These are phyloP conservation scores for Botrytis fabae DNA, from an alignment of 2,329 filamentous ascomycete species.

Conservation along the genomic window DNA sequence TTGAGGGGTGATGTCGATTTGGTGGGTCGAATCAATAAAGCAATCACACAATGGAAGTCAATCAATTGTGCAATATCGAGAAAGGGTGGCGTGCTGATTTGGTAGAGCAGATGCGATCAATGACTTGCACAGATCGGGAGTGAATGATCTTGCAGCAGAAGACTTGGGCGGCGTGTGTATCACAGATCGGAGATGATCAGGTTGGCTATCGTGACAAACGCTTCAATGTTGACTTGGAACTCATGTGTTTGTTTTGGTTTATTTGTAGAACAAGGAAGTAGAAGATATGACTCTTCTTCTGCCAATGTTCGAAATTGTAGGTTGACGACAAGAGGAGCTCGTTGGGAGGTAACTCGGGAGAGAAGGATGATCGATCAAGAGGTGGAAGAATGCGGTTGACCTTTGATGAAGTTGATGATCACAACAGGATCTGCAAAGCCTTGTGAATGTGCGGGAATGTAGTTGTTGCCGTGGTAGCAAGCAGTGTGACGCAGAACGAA, in stretches of 20 bases:
- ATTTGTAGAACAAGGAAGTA: slow-evolving; percentile 46
- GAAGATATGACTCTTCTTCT: slow-evolving; percentile 52
- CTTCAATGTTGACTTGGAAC: slow-evolving; percentile 44
- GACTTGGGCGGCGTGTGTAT: slow-evolving; percentile 21
- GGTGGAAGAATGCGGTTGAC: slow-evolving; percentile 11
- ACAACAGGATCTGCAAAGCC: slow-evolving; percentile 25
- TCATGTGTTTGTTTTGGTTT: slow-evolving; percentile 45
- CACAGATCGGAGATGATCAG: slow-evolving; percentile 33
- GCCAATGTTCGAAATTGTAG: slow-evolving; percentile 28
- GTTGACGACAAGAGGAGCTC: slow-evolving; percentile 7
- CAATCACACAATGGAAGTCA: slow-evolving; percentile 28
- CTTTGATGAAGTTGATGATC: slow-evolving; percentile 11
- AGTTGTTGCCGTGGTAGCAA: slow-evolving; percentile 32
- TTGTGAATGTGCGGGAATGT: slow-evolving; percentile 26
- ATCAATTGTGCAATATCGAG: slow-evolving; percentile 27
- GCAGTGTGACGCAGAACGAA: slow-evolving; percentile 32
- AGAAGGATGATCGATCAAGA: slow-evolving; percentile 4
- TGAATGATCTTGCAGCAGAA: slow-evolving; percentile 19
- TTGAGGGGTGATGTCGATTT: slow-evolving; percentile 28
- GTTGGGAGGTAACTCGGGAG: slow-evolving; percentile 1
- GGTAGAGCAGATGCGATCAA: slow-evolving; percentile 12
- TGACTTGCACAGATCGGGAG: slow-evolving; percentile 20
- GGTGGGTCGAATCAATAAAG: slow-evolving; percentile 31
- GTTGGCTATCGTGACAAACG: slow-evolving; percentile 43
- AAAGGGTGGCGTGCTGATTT: slow-evolving; percentile 2